Conservation (phyloP, 2,329 filamentous ascomycete species). For the Fusarium sp. region DNA sequence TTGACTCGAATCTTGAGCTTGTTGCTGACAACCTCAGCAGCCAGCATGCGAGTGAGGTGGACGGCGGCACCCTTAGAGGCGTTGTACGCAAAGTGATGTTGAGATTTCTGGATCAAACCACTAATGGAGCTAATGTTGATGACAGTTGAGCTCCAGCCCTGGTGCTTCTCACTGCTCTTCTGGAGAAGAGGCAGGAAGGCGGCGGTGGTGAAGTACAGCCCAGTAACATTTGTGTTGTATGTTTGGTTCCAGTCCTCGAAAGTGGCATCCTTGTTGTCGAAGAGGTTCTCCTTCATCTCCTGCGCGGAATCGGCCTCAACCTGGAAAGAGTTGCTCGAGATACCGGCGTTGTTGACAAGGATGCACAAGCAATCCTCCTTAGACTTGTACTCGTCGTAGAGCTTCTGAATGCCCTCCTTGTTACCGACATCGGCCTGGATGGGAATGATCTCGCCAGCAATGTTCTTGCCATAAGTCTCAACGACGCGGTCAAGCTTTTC, state of each 20-base stretch:
- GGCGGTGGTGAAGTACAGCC: slow-evolving; percentile 72
- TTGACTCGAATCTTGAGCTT: slow-evolving; percentile 75
- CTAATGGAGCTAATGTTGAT: slow-evolving; percentile 77
- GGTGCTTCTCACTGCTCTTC: slow-evolving; percentile 55
- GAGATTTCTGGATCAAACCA: slow-evolving; percentile 69
- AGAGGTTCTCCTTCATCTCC: slow-evolving; percentile 71
- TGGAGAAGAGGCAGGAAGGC: slow-evolving; percentile 72
- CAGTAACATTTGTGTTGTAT: slow-evolving; percentile 81
- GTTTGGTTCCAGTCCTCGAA: slow-evolving; percentile 78
- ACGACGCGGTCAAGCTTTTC: slow-evolving; percentile 72
- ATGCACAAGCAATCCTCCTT: slow-evolving; percentile 70
- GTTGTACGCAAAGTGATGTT: slow-evolving; percentile 75
- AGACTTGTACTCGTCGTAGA: slow-evolving; percentile 67
- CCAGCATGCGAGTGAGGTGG: slow-evolving; percentile 73
- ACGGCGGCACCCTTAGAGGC: slow-evolving; percentile 72
- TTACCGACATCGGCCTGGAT: slow-evolving; percentile 72
- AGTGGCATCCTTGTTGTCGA: slow-evolving; percentile 68
- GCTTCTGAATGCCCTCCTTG: slow-evolving; percentile 67
- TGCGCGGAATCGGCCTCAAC: slow-evolving; percentile 63
- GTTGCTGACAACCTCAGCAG: slow-evolving; percentile 67
- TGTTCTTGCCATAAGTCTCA: slow-evolving; percentile 65
- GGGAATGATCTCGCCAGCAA: slow-evolving; percentile 66
- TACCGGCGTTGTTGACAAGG: slow-evolving; percentile 75
- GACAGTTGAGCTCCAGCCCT: slow-evolving; percentile 67
- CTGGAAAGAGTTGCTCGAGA: slow-evolving; percentile 66